Base-by-base conservation (phyloP, 257 asterid species). In the Coffea eugenioides region DNA sequence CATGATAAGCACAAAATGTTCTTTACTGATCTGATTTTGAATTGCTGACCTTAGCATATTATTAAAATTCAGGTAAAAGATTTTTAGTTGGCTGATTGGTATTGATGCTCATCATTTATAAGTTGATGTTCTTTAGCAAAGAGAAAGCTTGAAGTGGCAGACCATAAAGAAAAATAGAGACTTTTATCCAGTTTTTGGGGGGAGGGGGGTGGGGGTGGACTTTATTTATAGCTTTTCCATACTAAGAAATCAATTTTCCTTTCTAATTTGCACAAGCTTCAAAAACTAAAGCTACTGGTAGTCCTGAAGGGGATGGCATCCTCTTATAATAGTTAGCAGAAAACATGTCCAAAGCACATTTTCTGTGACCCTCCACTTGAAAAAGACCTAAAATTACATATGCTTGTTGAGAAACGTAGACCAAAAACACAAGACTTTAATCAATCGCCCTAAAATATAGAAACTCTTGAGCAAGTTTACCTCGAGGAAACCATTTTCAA, bases 401-500 rank as follows among this genome's bases (percentile, higher is more conserved):
- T 62, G 8, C 18, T 25, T 64, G 10, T 12, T 8, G 41, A 27
- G 45, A 79, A 72, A 56, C 62, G 62, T 23, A 48, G 51, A 13
- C 27, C 66, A 80, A 7, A 34, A 43, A 27, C 20, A 31, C 6
- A 13, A 21, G 3, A 59, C 21, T 21, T 59, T 23, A 23, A 1
- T 23, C 3, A 23, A 59, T 59, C 8, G 31, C 66, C 11, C 12
- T 59, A 62, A n/a, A 13, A 7, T 2, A 52, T 16, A 73, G 15
- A 51, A 27, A 39, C n/a, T n/a, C 23, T 46, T 13, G 54, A 2
- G 57, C 15, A 20, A 69, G 54, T 27, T 71, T 41, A 84, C 84
- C 84, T 81, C 80, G 39, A 64, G 62, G 84, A 27, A 4, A 51
- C 72, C 65, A 69, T 65, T 57, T 74, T 59, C 65, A 68, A 45